Conservation (phyloP, 352 stramenopile species). For the Globisporangium okanoganense region DNA sequence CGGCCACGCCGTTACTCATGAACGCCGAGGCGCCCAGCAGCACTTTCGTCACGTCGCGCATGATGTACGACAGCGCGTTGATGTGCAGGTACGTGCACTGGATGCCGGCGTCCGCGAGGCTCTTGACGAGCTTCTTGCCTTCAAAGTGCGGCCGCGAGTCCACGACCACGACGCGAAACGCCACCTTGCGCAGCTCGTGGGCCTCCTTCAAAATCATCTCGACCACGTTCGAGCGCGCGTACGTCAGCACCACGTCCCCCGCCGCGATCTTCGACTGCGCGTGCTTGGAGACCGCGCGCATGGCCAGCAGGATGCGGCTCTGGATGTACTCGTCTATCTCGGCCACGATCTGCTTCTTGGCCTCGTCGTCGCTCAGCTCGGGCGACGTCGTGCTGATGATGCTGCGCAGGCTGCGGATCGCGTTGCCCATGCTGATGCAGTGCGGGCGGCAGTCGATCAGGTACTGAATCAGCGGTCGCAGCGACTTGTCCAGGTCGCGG, state of each 20-base stretch:
- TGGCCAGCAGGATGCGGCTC: conserved; percentile 91
- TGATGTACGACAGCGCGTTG: conserved; percentile 94
- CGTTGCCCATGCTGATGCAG: conserved; percentile 95
- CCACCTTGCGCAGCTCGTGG: conserved; percentile 26
- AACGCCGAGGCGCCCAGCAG: conserved; percentile 93
- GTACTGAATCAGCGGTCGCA: conserved; percentile 94
- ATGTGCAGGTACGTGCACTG: conserved; percentile 93
- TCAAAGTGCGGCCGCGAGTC: conserved; percentile 89
- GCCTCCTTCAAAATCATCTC: conserved; percentile 76
- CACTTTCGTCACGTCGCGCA: conserved; percentile 96
- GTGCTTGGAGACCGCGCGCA: conserved; percentile 87
- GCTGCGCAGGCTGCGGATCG: conserved; percentile 89
- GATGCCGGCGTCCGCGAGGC: conserved; percentile 65
- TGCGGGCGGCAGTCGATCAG: conserved; percentile 93
- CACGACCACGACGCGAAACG: conserved; percentile 93
- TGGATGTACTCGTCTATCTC: conserved; percentile 93
- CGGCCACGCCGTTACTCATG: conserved; percentile 94
- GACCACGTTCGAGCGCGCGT: conserved; percentile 91
- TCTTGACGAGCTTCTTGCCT: conserved; percentile 76
- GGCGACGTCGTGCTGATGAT: conserved; percentile 86
- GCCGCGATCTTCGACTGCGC: conserved; percentile 86
- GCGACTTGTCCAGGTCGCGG: conserved; percentile 84
- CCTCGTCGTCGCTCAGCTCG: conserved; percentile 83
- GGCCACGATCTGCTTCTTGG: conserved; percentile 82
- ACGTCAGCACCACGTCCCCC: conserved; percentile 94